Evolutionary conservation across 805 yeast species (phyloP).

Genomic region (Kodamaea leandrae): DNA sequence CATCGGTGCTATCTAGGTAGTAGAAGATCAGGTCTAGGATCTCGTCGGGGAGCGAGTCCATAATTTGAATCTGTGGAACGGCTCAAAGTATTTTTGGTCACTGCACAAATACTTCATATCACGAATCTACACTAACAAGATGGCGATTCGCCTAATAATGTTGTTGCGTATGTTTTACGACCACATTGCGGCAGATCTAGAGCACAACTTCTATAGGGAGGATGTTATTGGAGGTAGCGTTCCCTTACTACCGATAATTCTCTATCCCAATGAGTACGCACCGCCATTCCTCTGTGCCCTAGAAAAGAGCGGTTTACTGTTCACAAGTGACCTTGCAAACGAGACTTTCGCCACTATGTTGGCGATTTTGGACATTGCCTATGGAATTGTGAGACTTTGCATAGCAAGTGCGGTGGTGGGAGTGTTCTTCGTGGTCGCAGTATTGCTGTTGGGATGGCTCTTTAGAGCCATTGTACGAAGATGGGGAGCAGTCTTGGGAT

Average conservation of each 20-base stretch:
- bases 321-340: background rate
- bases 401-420: slow-evolving; percentile 16
- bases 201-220: slow-evolving; percentile 3
- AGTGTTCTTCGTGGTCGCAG: slow-evolving; percentile 11
- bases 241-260: slow-evolving; percentile 15
- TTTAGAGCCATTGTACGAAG: slow-evolving; percentile 14
- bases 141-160: background rate
- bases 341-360: background rate
- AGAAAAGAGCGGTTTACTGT: slow-evolving; percentile 7
- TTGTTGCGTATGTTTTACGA: background rate
- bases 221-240: slow-evolving; percentile 1
- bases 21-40: slow-evolving; percentile 10
- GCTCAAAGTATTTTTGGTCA: slow-evolving; percentile 1
- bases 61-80: background rate
- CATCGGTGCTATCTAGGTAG: slow-evolving; percentile 9
- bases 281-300: slow-evolving; percentile 27
- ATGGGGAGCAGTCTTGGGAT: slow-evolving; percentile 11
- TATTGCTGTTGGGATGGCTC: slow-evolving; percentile 16
- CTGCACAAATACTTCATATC: background rate
- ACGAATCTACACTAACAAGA: background rate
- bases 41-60: slow-evolving; percentile 8
- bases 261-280: slow-evolving; percentile 22
- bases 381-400: slow-evolving; percentile 16
- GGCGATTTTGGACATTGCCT: slow-evolving; percentile 19
- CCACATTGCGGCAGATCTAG: slow-evolving; percentile 8